phyloP scores from a whole-genome alignment of 83 land plant species.

The Picea abies region DNA sequence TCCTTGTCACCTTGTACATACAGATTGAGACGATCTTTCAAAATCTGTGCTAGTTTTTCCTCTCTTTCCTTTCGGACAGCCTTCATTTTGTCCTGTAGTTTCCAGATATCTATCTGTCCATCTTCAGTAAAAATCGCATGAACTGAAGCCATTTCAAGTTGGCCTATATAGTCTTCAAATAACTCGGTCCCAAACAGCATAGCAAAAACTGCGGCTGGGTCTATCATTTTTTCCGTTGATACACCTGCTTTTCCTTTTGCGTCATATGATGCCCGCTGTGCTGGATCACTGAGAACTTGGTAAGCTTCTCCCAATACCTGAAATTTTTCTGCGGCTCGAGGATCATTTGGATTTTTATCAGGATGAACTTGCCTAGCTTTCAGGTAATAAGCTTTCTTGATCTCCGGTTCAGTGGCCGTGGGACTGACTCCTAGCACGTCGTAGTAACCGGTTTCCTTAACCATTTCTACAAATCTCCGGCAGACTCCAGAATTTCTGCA shows the following conservation, averaged over 20 bases:
- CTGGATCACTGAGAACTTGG: no score
- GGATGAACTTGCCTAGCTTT: slow-evolving; percentile 52
- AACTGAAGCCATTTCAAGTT: slow-evolving; percentile 88
- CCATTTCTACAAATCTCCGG: no score
- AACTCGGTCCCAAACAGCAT: slow-evolving; percentile 88
- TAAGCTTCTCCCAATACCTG: no score
- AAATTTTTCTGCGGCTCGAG: no score
- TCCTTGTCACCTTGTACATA: slow-evolving; percentile 70
- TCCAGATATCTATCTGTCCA: background rate
- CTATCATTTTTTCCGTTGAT: slow-evolving; percentile 40
- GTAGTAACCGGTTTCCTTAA: no score
- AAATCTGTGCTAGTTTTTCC: no score
- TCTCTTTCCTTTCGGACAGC: slow-evolving; percentile 70
- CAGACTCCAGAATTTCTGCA: no score
- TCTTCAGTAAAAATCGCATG: slow-evolving; percentile 61
- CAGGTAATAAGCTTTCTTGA: slow-evolving; percentile 49
- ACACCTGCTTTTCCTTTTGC: no score
- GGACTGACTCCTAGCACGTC: slow-evolving; percentile 25
- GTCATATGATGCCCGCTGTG: no score
- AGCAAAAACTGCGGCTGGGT: slow-evolving; percentile 30
- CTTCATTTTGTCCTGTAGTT: slow-evolving; percentile 28
- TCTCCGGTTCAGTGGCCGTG: slow-evolving; percentile 39
- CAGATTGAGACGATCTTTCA: slow-evolving; percentile 48
- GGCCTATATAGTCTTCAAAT: slow-evolving; percentile 84
- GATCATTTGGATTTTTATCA: no score